Conservation (phyloP, 768 basidiomycete species). For the Naganishia kalamii region DNA sequence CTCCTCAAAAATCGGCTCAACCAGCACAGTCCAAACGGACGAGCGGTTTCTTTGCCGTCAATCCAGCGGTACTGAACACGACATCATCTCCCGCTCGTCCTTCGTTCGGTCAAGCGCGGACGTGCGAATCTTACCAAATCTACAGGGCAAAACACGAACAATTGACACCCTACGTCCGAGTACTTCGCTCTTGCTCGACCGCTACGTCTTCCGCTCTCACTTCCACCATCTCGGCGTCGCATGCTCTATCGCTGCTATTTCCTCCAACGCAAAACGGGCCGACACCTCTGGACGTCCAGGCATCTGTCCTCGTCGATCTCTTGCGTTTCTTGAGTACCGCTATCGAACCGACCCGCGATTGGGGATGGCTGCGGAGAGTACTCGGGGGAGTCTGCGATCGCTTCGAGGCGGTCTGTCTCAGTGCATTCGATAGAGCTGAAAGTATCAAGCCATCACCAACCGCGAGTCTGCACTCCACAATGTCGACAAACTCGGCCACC, state of each 20-base stretch:
- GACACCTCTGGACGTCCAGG: constrained; percentile 54
- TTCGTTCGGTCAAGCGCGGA: constrained; percentile 18
- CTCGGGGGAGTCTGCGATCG: constrained; percentile 75
- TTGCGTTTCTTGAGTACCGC: constrained; percentile 64
- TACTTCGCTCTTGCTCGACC: constrained; percentile 56
- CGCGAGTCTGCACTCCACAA: background rate
- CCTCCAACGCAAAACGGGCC: constrained; percentile 42
- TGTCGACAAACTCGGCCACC: background rate
- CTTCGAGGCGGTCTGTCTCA: constrained; percentile 78
- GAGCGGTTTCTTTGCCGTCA: constrained; percentile 46
- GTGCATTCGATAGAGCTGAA: constrained; percentile 76
- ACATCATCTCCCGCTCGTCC: background rate
- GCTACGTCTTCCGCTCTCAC: constrained; percentile 51
- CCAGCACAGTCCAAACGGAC: constrained; percentile 21
- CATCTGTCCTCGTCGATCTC: constrained; percentile 66
- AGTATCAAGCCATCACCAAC: background rate
- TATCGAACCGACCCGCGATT: constrained; percentile 66
- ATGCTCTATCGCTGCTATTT: constrained; percentile 55
- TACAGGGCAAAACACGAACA: constrained; percentile 45
- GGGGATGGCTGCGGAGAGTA: constrained; percentile 59
- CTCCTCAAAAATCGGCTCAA: background rate
- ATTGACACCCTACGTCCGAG: constrained; percentile 43
- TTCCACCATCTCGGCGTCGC: constrained; percentile 22
- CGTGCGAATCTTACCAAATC: constrained; percentile 26
- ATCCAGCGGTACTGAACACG: background rate